Evolutionary conservation across 345 rosid genomes (phyloP).

Genomic region (Eucalyptus tenuipes): DNA sequence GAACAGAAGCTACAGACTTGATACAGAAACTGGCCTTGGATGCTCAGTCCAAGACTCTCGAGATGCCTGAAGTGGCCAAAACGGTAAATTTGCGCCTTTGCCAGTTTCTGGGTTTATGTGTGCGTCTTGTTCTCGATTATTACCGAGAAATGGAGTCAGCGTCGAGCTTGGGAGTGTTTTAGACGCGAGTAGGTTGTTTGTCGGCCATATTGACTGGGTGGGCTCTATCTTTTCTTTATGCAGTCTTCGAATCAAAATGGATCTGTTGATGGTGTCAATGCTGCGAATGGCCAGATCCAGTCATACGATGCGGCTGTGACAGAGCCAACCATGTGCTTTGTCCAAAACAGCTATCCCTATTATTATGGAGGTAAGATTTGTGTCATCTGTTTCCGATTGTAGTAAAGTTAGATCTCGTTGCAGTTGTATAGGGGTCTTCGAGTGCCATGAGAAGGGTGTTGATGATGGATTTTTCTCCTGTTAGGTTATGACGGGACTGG

Average conservation of each 20-base stretch:
- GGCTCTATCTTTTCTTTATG: not conserved
- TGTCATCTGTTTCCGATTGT: not conserved
- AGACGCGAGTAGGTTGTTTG: not conserved
- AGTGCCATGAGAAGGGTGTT: not conserved
- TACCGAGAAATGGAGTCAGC: not conserved
- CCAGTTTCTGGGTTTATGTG: not conserved
- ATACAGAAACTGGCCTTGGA: conserved; percentile 22
- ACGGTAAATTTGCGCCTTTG: conserved; percentile 2
- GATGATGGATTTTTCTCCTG: not conserved
- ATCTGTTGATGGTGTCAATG: conserved; percentile 5
- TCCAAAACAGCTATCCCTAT: conserved; percentile 21
- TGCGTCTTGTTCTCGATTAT: not conserved
- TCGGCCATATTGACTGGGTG: not conserved
- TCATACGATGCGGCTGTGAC: conserved; percentile 17
- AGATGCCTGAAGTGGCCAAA: conserved; percentile 18
- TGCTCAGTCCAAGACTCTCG: conserved; percentile 12
- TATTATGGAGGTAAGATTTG: conserved; percentile 20
- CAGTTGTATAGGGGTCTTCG: not conserved
- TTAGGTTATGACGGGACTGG: conserved; percentile 46
- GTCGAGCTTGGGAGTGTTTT: not conserved
- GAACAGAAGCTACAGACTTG: conserved; percentile 22
- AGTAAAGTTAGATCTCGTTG: not conserved
- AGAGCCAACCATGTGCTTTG: conserved; percentile 24
- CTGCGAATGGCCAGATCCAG: conserved; percentile 22
- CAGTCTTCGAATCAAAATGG: conserved; percentile 13